Percentiles rank a stretch among this genome's conserved stretches.
Evolutionary conservation across 139 green algal species (phyloP).

Genomic region (Picochlorum sp.): DNA sequence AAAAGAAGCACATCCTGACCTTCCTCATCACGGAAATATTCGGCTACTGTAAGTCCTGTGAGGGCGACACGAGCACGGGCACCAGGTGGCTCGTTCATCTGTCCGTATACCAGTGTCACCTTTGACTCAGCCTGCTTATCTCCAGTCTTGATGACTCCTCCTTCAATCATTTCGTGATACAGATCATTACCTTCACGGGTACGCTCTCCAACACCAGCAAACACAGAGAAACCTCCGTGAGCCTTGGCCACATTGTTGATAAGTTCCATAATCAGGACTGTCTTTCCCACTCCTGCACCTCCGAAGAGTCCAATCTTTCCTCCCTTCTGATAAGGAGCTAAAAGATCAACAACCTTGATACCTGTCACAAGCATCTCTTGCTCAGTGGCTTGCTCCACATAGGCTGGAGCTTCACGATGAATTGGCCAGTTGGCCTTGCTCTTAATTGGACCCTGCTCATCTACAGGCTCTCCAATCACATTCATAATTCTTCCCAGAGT

Average conservation of each 20-base stretch:
- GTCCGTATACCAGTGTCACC: constrained; percentile 98
- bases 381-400: constrained; percentile 92
- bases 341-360: constrained; percentile 99
- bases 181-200: constrained; percentile 99
- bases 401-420: constrained; percentile 90
- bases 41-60: constrained; percentile 94
- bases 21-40: constrained; percentile 99
- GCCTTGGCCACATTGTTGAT: constrained; percentile 99
- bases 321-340: constrained; percentile 96
- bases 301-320: constrained; percentile 99
- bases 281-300: constrained; percentile 98
- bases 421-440: constrained; percentile 76
- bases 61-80: constrained; percentile 95
- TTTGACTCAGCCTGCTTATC: constrained; percentile 87
- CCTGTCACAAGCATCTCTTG: constrained; percentile 97
- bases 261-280: constrained; percentile 99
- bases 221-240: constrained; percentile 99
- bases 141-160: constrained; percentile 95
- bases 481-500: constrained; percentile 99
- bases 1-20: constrained; percentile 99
- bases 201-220: constrained; percentile 97
- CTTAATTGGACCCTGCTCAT: constrained; percentile 91
- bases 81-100: constrained; percentile 99
- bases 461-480: constrained; percentile 98
- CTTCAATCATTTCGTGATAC: constrained; percentile 99